These are phyloP conservation scores for Exserohilum turcica DNA, from an alignment of 2,329 filamentous ascomycete species.

Conservation along the genomic window DNA sequence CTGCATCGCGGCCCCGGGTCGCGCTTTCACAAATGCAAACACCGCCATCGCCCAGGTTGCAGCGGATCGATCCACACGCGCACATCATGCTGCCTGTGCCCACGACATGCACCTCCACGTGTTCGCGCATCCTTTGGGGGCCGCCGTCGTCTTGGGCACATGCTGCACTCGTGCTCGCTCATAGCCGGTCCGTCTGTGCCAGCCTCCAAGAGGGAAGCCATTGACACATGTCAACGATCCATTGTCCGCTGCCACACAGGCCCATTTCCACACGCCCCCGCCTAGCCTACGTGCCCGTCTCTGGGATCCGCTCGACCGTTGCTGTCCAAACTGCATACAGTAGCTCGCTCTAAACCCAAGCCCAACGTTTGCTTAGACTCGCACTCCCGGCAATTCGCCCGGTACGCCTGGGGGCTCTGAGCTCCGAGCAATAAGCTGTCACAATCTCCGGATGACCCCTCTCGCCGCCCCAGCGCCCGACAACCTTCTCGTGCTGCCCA, in stretches of 20 bases:
- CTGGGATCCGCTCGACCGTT: background rate
- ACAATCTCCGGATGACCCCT: too few species aligned
- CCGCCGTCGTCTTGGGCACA: conserved; percentile 5
- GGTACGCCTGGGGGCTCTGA: too few species aligned
- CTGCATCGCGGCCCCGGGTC: conserved; percentile 31
- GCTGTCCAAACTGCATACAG: too few species aligned
- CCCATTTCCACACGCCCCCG: background rate
- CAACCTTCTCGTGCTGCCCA: background rate
- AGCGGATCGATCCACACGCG: conserved; percentile 15
- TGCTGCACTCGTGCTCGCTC: conserved; percentile 11
- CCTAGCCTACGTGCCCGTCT: too few species aligned
- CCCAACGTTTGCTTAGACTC: background rate
- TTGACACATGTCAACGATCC: conserved; percentile 8
- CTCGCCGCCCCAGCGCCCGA: background rate
- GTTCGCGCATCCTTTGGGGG: conserved; percentile 15
- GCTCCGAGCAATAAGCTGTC: background rate
- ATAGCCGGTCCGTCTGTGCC: conserved; percentile 19
- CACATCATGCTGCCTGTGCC: background rate
- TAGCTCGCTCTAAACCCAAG: background rate
- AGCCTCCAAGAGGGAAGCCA: background rate
- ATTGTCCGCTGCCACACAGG: conserved; percentile 7
- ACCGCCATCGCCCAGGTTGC: conserved; percentile 19
- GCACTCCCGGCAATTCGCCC: background rate
- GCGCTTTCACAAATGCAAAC: conserved; percentile 14
- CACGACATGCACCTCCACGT: conserved; percentile 17